A percentile compares a stretch with the other conserved stretches of the same genome.
phyloP scores from a whole-genome alignment of 2,329 filamentous ascomycete genomes.

The Aspergillus sp. region DNA sequence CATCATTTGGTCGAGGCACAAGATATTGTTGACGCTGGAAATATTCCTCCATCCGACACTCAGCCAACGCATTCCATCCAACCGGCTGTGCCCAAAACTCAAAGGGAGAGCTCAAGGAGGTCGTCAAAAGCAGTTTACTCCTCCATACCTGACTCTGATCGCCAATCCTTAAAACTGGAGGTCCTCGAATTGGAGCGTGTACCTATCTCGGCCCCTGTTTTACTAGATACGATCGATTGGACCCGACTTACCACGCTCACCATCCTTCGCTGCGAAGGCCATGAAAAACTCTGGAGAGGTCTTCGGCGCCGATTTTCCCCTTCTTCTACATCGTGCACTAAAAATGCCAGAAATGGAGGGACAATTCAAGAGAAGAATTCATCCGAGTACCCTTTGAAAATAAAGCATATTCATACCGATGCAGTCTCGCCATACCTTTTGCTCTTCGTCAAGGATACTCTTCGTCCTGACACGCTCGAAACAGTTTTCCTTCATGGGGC shows the following conservation, averaged over 20 bases:
- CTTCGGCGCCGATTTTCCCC: constrained; percentile 64
- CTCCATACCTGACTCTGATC: constrained; percentile 16
- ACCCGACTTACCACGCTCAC: constrained; percentile 69
- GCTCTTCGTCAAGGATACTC: constrained; percentile 71
- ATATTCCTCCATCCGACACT: not conserved
- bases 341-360: constrained; percentile 8
- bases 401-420: constrained; percentile 76
- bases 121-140: not conserved
- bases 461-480: constrained; percentile 78
- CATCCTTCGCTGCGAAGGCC: constrained; percentile 69
- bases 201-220: constrained; percentile 68
- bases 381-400: constrained; percentile 61
- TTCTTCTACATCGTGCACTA: constrained; percentile 11
- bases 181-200: constrained; percentile 74
- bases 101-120: constrained; percentile 8
- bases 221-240: constrained; percentile 73
- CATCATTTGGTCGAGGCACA: not conserved
- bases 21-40: not conserved
- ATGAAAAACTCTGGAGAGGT: constrained; percentile 73
- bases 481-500: constrained; percentile 74
- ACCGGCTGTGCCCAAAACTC: not conserved
- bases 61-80: not conserved
- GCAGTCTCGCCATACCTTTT: constrained; percentile 68
- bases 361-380: constrained; percentile 3
- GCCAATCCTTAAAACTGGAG: constrained; percentile 61